These are phyloP conservation scores for Aureobasidium sp. DNA, from an alignment of 2,329 filamentous ascomycete genomes.

Conservation along the genomic window DNA sequence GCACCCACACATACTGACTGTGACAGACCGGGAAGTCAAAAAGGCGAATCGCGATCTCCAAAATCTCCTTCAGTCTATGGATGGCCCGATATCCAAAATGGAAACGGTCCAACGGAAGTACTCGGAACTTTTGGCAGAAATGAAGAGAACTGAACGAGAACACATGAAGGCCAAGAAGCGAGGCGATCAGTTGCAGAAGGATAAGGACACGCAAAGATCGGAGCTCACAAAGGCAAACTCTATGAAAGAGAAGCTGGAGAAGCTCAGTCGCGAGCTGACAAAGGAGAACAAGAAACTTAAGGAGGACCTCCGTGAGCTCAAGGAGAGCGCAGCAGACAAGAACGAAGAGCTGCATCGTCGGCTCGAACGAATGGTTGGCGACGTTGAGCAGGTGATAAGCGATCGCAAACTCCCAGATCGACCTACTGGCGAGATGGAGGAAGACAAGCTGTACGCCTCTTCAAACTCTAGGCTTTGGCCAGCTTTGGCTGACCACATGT, in stretches of 20 bases:
- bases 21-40: conserved; percentile 83
- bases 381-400: conserved; percentile 82
- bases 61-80: conserved; percentile 76
- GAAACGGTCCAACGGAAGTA: conserved; percentile 87
- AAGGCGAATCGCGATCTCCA: conserved; percentile 88
- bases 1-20: not conserved
- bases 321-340: conserved; percentile 77
- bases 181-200: conserved; percentile 89
- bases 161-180: conserved; percentile 95
- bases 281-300: conserved; percentile 98
- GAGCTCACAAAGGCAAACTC: conserved; percentile 86
- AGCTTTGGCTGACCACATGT: not conserved
- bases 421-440: conserved; percentile 76
- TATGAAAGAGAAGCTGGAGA: conserved; percentile 94
- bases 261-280: conserved; percentile 86
- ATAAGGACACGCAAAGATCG: conserved; percentile 81
- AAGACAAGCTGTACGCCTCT: conserved; percentile 69
- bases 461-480: too few relatives aligned
- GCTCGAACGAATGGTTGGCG: conserved; percentile 70
- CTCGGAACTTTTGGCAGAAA: conserved; percentile 82
- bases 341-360: conserved; percentile 79
- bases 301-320: conserved; percentile 82
- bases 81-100: conserved; percentile 86
- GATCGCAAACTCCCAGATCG: conserved; percentile 76
- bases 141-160: conserved; percentile 92